Base-by-base conservation (phyloP, 192 early-diverging fungal species). In the Phycomyces blakesleeanus region DNA sequence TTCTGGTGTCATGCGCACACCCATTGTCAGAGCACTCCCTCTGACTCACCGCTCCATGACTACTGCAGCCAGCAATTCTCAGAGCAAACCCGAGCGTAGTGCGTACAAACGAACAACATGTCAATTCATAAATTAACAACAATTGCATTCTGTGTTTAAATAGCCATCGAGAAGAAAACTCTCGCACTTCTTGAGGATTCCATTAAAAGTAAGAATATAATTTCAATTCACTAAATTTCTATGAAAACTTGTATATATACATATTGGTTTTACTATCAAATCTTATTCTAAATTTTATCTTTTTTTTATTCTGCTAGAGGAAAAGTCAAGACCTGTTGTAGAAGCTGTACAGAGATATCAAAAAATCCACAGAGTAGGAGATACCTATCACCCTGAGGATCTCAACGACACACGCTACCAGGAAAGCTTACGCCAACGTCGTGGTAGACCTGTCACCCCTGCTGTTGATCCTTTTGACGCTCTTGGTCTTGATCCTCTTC, bases 401-500 rank as follows among this genome's bases (percentile, higher is more conserved):
- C 57, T 76, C n/a, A 67, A 67, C 44, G 65, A 76, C 59, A 47
- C 69, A 20, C 61, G 40, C 18, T 60, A 66, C 34, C 57, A 66
- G 18, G 50, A 66, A 24, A 51, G 49, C n/a, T 62, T 73, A 34
- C 68, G 68, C 34, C 59, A 61, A 21, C 68, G 62, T 15, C 64
- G 74, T 37, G 55, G 54, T 12, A 52, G 27, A 27, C 24, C 47
- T 0, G 38, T 14, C 1, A 49, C 26, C 18, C 68, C 68, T 22
- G 55, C 60, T 34, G 55, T 64, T 57, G 77, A 79, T 71, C 71
- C 71, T 14, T 79, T 79, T 63, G 60, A 76, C 27, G 52, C 37
- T 5, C 64, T 79, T 20, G 67, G 67, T 8, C 54, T 79, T 18
- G 55, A 79, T 61, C 77, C 77, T 18, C 75, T 79, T 38, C 51